Evolutionary conservation across 2,329 filamentous ascomycete species (phyloP).

Genomic region (Fusarium floridanum): DNA sequence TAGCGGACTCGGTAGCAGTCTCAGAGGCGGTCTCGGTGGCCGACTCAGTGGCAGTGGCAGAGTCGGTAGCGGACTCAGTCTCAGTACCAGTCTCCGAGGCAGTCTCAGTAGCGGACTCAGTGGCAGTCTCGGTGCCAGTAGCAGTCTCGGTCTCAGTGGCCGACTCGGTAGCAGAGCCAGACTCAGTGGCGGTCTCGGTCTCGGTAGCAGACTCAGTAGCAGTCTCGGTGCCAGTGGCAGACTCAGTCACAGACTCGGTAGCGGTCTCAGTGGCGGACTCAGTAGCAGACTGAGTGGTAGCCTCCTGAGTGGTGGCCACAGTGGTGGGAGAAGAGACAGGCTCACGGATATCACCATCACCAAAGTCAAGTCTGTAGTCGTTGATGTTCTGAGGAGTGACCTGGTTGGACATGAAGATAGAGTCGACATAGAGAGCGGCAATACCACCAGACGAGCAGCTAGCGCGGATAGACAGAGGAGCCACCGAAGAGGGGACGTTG

Average conservation of each 20-base stretch:
- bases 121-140: not conserved
- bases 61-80: not conserved
- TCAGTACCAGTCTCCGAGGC: not conserved
- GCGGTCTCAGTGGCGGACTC: not conserved
- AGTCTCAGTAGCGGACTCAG: not conserved
- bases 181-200: not conserved
- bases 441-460: constrained; percentile 18
- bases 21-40: not conserved
- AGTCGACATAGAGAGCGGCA: constrained; percentile 17
- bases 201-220: not conserved
- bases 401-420: constrained; percentile 32
- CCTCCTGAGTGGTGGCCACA: not conserved
- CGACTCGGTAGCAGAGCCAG: not conserved
- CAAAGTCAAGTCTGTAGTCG: constrained; percentile 27
- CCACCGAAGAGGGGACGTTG: not conserved
- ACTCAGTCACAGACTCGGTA: not conserved
- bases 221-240: not conserved
- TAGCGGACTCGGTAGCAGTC: not conserved
- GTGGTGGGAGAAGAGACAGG: not conserved
- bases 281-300: not conserved
- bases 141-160: not conserved
- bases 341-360: constrained; percentile 20
- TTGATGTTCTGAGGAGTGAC: constrained; percentile 31
- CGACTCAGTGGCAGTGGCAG: not conserved
- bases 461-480: constrained; percentile 19